These are phyloP conservation scores for Coniochaeta hoffmannii DNA, from an alignment of 2,329 filamentous ascomycete species.

Conservation along the genomic window DNA sequence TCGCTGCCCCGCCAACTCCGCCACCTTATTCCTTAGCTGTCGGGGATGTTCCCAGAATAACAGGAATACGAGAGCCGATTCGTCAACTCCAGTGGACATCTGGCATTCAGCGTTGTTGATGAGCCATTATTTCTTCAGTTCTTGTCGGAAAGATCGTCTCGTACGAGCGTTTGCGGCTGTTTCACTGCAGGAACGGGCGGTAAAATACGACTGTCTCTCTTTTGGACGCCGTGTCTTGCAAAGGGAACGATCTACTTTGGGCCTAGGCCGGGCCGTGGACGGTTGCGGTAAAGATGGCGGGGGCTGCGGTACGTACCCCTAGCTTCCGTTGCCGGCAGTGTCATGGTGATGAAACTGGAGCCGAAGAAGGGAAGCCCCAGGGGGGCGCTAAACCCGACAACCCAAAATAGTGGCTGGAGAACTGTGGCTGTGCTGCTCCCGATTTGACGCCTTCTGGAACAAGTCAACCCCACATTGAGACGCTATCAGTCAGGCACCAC, in stretches of 20 bases:
- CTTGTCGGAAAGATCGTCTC: neutral
- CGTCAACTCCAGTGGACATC: neutral
- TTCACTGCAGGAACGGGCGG: neutral
- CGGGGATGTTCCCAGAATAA: slow-evolving; percentile 1
- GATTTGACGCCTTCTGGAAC: neutral
- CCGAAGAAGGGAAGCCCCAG: too few relatives aligned
- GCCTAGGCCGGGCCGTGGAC: neutral
- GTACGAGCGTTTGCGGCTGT: neutral
- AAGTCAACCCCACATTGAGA: neutral
- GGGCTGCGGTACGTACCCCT: neutral
- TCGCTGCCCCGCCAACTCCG: slow-evolving; percentile 8
- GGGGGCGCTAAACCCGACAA: too few relatives aligned
- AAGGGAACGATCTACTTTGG: neutral
- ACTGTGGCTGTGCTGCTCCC: neutral
- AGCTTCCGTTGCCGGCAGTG: neutral
- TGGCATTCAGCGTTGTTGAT: neutral
- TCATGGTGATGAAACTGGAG: too few relatives aligned
- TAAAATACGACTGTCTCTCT: neutral
- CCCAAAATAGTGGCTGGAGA: neutral
- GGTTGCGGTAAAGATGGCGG: neutral
- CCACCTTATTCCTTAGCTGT: slow-evolving; percentile 5
- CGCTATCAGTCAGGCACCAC: neutral
- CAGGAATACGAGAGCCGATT: neutral
- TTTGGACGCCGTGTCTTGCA: neutral
- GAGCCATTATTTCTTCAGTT: neutral